Evolutionary conservation across 345 rosid genomes (phyloP).

Genomic region (Cochlearia excelsa): DNA sequence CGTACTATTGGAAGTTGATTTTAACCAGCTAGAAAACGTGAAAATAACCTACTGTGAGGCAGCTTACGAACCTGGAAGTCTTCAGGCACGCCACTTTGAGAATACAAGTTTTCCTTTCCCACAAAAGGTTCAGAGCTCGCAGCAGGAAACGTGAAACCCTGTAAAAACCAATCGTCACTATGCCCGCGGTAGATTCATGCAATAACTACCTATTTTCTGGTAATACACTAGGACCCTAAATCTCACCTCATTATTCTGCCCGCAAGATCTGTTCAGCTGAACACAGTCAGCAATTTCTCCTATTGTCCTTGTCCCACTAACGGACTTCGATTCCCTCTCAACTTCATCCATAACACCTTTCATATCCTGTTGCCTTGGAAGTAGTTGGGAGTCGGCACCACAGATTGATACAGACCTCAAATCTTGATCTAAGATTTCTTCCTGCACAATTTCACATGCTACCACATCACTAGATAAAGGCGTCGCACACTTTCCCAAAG

Average conservation of each 20-base stretch:
- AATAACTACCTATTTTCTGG: constrained; percentile 10
- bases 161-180: constrained; percentile 50
- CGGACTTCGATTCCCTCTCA: constrained; percentile 41
- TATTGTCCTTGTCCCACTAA: constrained; percentile 36
- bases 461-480: constrained; percentile 30
- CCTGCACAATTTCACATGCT: constrained; percentile 27
- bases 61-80: constrained; percentile 56
- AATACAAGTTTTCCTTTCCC: constrained; percentile 44
- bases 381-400: constrained; percentile 1
- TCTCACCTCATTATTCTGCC: constrained; percentile 51
- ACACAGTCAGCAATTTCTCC: constrained; percentile 41
- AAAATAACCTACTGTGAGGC: constrained; percentile 16
- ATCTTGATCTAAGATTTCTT: constrained; percentile 30
- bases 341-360: constrained; percentile 32
- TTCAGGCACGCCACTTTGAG: constrained; percentile 44
- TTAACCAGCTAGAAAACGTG: not conserved
- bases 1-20: constrained; percentile 18
- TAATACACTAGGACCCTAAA: constrained; percentile 38
- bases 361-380: too few relatives aligned
- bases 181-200: constrained; percentile 33
- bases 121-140: constrained; percentile 37
- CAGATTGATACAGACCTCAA: constrained; percentile 35
- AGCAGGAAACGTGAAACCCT: constrained; percentile 42
- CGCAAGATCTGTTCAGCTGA: constrained; percentile 37
- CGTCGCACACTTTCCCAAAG: constrained; percentile 38